Conservation (phyloP, 2,329 filamentous ascomycete genomes). For the Lecanicillium sp. region DNA sequence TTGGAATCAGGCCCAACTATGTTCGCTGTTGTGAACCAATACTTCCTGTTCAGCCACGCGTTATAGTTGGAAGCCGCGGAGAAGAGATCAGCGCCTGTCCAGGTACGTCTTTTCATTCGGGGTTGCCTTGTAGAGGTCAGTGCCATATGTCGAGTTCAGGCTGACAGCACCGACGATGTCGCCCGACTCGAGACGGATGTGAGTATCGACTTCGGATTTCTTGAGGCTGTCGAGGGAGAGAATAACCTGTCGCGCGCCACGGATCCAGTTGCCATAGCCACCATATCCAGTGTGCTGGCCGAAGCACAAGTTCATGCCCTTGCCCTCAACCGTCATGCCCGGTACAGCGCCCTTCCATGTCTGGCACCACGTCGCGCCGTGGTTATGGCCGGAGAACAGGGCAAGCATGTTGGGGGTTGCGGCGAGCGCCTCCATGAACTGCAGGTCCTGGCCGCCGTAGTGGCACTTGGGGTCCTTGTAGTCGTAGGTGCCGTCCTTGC, state of each 20-base stretch:
- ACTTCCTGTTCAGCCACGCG: no score
- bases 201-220: conserved; percentile 41
- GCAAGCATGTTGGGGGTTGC: conserved; percentile 43
- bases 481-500: conserved; percentile 19
- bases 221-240: conserved; percentile 31
- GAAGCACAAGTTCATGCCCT: conserved; percentile 40
- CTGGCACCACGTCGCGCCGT: conserved; percentile 48
- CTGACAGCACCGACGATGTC: conserved; percentile 40
- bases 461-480: conserved; percentile 14
- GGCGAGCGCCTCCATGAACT: conserved; percentile 52
- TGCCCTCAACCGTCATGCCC: conserved; percentile 17
- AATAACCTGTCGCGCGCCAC: conserved; percentile 40
- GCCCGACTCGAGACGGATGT: conserved; percentile 51
- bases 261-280: conserved; percentile 54
- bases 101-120: no score
- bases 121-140: no score
- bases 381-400: conserved; percentile 55
- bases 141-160: no score
- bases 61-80: no score
- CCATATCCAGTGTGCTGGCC: conserved; percentile 60
- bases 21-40: no score
- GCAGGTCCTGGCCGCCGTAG: conserved; percentile 40
- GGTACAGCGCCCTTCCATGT: conserved; percentile 27
- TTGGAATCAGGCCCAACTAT: no score
- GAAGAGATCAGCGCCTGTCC: no score